Evolutionary conservation across 345 rosid species (phyloP).

Genomic region (Boechera divaricarpa): DNA sequence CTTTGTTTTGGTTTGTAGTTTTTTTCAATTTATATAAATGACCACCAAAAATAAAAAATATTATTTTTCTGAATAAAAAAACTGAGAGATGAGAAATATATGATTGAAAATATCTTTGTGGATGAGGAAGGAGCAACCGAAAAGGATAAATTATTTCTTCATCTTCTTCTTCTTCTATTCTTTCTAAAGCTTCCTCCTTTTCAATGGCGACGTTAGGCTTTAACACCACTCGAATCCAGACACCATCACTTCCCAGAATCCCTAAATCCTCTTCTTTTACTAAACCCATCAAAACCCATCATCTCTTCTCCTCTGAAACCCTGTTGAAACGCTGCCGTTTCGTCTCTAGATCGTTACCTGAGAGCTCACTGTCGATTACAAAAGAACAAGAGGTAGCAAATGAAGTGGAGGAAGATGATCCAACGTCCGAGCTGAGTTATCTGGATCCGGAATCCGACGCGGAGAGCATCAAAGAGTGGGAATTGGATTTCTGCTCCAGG

Average conservation of each 20-base stretch:
- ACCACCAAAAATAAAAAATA: neutral
- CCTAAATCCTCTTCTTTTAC: slow-evolving; percentile 45
- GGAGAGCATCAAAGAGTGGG: slow-evolving; percentile 80
- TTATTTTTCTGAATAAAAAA: no score
- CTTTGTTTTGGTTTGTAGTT: slow-evolving; percentile 3
- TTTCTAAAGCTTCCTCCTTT: slow-evolving; percentile 40
- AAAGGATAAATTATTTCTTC: slow-evolving; percentile 33
- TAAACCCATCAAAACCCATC: slow-evolving; percentile 46
- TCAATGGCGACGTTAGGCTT: slow-evolving; percentile 81
- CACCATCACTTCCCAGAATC: slow-evolving; percentile 49
- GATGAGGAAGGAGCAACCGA: slow-evolving; percentile 48
- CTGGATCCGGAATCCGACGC: slow-evolving; percentile 83
- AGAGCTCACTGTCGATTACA: slow-evolving; percentile 61
- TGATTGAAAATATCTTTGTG: slow-evolving; percentile 34
- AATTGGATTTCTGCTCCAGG: slow-evolving; percentile 92
- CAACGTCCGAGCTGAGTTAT: slow-evolving; percentile 76
- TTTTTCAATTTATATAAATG: neutral
- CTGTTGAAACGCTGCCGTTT: slow-evolving; percentile 45
- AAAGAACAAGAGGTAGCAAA: slow-evolving; percentile 53
- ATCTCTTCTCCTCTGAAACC: slow-evolving; percentile 40
- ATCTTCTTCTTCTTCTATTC: slow-evolving; percentile 4
- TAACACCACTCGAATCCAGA: slow-evolving; percentile 62
- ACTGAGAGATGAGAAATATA: no score
- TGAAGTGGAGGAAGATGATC: slow-evolving; percentile 62
- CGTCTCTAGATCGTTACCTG: slow-evolving; percentile 49